A percentile compares a stretch with the other conserved stretches of the same genome.
Evolutionary conservation across 1,284 basidiomycete genomes (phyloP).

Genomic region (Trichosporon sp.): DNA sequence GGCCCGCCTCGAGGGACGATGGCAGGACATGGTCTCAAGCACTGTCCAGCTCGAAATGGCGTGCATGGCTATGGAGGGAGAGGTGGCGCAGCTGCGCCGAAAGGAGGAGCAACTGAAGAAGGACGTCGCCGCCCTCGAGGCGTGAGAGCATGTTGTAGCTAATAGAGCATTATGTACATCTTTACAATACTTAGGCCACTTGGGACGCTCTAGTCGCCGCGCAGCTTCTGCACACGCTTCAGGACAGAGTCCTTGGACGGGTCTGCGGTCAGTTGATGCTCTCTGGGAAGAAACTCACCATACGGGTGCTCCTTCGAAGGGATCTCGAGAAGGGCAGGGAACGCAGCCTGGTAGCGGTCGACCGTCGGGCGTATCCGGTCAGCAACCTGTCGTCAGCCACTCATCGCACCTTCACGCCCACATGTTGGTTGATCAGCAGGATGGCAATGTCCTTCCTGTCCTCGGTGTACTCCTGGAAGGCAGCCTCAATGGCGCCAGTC

Average conservation of each 20-base stretch:
- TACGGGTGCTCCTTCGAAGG: slow-evolving; percentile 72
- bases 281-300: slow-evolving; percentile 52
- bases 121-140: slow-evolving; percentile 38
- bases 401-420: slow-evolving; percentile 46
- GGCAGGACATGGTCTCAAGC: slow-evolving; percentile 43
- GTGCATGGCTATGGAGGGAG: slow-evolving; percentile 42
- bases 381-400: slow-evolving; percentile 60
- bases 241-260: slow-evolving; percentile 94
- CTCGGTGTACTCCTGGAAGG: slow-evolving; percentile 87
- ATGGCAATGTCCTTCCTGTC: slow-evolving; percentile 84
- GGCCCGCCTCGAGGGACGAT: slow-evolving; percentile 37
- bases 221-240: slow-evolving; percentile 94
- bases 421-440: slow-evolving; percentile 93
- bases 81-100: slow-evolving; percentile 37
- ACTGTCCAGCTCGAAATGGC: slow-evolving; percentile 48
- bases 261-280: slow-evolving; percentile 56
- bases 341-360: slow-evolving; percentile 90
- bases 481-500: slow-evolving; percentile 74
- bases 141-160: slow-evolving; percentile 1
- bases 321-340: slow-evolving; percentile 95
- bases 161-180: slow-evolving; percentile 28
- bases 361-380: slow-evolving; percentile 95
- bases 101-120: slow-evolving; percentile 35
- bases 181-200: background rate
- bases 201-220: slow-evolving; percentile 60